phyloP scores from a whole-genome alignment of 345 rosid species.

The Clarkia xantiana region DNA sequence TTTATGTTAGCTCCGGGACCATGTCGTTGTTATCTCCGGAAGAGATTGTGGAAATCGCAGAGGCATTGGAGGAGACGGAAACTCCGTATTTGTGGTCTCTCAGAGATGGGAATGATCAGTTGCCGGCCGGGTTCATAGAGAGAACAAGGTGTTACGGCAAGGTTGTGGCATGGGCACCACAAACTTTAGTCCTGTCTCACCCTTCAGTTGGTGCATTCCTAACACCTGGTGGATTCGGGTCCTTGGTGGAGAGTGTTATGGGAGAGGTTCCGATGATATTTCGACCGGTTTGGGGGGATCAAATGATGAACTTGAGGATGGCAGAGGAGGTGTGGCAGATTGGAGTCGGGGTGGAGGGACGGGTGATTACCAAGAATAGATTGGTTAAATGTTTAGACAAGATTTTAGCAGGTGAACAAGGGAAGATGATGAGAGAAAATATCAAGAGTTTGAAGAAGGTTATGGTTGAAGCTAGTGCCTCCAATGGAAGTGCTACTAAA shows the following conservation, averaged over 20 bases:
- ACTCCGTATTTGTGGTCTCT: neutral
- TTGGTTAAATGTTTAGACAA: conserved; percentile 22
- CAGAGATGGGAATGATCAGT: neutral
- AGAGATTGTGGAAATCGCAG: neutral
- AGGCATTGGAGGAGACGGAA: neutral
- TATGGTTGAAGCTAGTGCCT: conserved; percentile 19
- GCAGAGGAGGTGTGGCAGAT: conserved; percentile 41
- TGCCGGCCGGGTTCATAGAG: conserved; percentile 9
- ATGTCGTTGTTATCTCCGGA: neutral
- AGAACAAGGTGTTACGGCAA: conserved; percentile 26
- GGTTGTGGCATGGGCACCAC: conserved; percentile 52
- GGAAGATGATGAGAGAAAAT: conserved; percentile 26
- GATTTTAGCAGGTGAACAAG: conserved; percentile 19
- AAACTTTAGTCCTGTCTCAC: conserved; percentile 26
- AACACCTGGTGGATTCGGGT: conserved; percentile 41
- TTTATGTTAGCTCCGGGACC: neutral
- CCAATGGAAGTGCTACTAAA: conserved; percentile 9
- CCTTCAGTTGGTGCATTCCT: conserved; percentile 24
- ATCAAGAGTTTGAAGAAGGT: conserved; percentile 9
- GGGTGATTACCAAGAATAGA: conserved; percentile 17
- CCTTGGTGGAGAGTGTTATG: conserved; percentile 32
- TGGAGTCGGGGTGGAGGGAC: conserved; percentile 24
- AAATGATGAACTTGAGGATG: conserved; percentile 24
- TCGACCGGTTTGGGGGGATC: conserved; percentile 39
- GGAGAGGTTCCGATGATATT: conserved; percentile 53